Conservation (phyloP, 257 asterid genomes). For the Agastache rugosa region DNA sequence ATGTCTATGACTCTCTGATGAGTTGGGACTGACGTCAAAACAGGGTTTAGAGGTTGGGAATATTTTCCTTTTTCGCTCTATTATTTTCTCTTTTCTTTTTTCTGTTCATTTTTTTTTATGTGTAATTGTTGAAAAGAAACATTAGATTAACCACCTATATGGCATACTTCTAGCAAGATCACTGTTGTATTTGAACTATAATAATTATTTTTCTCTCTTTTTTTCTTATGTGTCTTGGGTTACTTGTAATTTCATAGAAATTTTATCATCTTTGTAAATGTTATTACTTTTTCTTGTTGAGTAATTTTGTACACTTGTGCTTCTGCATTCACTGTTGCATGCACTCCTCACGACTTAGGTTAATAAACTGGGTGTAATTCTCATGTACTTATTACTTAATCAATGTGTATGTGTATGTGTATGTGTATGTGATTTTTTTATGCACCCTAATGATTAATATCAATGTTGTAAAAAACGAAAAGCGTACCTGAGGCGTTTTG, state of each 20-base stretch:
- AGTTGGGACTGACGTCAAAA: not conserved
- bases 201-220: too few relatives aligned
- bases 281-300: not conserved
- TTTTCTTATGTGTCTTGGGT: not conserved
- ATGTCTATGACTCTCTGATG: too few relatives aligned
- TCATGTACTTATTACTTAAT: constrained; percentile 18
- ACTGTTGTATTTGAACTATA: too few relatives aligned
- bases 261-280: not conserved
- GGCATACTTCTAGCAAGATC: too few relatives aligned
- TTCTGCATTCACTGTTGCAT: not conserved
- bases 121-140: not conserved
- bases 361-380: not conserved
- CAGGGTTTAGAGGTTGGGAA: not conserved
- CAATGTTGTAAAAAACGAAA: too few relatives aligned
- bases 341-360: not conserved
- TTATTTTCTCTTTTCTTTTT: not conserved
- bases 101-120: too few relatives aligned
- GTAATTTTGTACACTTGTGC: not conserved
- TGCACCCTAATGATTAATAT: constrained; percentile 9
- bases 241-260: not conserved
- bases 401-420: not conserved
- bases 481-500: too few relatives aligned
- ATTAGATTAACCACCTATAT: not conserved
- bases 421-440: not conserved
- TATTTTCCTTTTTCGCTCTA: not conserved